phyloP scores from a whole-genome alignment of 306 rosid genomes.

The Mucuna pruriens region DNA sequence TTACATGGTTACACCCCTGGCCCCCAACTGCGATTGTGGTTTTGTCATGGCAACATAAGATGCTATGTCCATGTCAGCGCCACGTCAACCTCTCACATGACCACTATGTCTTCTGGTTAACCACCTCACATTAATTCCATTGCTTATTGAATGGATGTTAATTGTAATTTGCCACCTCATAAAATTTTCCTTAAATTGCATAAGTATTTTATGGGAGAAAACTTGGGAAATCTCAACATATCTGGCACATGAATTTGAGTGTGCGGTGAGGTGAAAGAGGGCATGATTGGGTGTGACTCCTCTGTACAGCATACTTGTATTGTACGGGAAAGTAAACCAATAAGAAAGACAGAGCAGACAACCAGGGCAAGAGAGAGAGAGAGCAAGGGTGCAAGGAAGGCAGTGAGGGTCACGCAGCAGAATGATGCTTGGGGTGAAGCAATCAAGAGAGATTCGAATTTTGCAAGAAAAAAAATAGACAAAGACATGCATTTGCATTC shows the following conservation, averaged over 20 bases:
- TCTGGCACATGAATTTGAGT: slow-evolving; percentile 10
- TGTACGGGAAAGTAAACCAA: slow-evolving; percentile 46
- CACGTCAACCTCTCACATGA: neutral
- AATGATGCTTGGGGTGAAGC: slow-evolving; percentile 73
- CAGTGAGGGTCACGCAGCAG: slow-evolving; percentile 50
- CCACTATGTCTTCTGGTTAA: neutral
- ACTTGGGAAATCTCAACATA: slow-evolving; percentile 7
- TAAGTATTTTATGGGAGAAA: neutral
- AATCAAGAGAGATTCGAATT: slow-evolving; percentile 65
- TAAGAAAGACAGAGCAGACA: slow-evolving; percentile 48
- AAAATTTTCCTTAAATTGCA: neutral
- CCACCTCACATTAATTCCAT: neutral
- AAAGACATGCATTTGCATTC: slow-evolving; percentile 31
- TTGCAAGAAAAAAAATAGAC: slow-evolving; percentile 25
- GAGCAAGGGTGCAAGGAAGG: neutral
- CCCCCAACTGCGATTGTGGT: neutral
- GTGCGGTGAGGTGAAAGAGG: slow-evolving; percentile 20
- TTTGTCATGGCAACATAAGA: neutral
- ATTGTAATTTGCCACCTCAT: neutral
- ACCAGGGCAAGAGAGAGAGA: neutral
- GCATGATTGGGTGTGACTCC: slow-evolving; percentile 39
- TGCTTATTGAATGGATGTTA: neutral
- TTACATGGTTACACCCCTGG: neutral
- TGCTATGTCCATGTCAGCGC: slow-evolving; percentile 7
- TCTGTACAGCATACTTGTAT: slow-evolving; percentile 36